Percentiles rank a stretch among this genome's conserved stretches.
These are phyloP conservation scores for Hirsutella thompsonii DNA, from an alignment of 2,329 filamentous ascomycete genomes.

Conservation along the genomic window DNA sequence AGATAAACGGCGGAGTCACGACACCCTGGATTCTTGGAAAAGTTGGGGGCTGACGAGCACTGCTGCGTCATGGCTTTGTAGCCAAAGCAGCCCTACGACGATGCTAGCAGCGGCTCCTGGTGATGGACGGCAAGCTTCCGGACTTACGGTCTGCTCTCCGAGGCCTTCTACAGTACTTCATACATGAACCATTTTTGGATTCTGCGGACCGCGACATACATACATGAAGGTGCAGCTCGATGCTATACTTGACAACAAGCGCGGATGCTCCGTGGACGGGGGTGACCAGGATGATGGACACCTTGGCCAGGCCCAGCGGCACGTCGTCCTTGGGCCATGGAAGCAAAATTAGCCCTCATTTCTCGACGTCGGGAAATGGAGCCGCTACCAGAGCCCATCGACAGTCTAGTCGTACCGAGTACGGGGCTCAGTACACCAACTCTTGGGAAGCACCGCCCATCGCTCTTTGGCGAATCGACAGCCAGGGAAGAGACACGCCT, in stretches of 20 bases:
- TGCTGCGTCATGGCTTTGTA: not conserved
- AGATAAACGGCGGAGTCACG: not conserved
- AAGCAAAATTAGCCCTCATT: slow-evolving; percentile 4
- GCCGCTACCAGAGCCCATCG: not conserved
- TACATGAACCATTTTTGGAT: not conserved
- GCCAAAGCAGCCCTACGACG: not conserved
- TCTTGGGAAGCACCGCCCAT: slow-evolving; percentile 1
- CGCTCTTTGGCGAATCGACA: slow-evolving; percentile 1
- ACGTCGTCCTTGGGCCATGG: not conserved
- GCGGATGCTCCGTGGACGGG: not conserved
- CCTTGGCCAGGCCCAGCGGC: too few species aligned
- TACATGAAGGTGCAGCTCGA: not conserved
- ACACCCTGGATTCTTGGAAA: not conserved
- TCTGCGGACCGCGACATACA: not conserved
- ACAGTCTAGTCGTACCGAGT: not conserved
- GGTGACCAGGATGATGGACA: not conserved
- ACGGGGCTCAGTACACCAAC: not conserved
- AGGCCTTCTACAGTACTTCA: too few species aligned
- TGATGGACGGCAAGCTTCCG: not conserved
- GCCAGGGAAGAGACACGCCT: not conserved
- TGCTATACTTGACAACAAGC: too few species aligned
- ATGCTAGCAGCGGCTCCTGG: not conserved
- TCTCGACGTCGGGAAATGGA: not conserved
- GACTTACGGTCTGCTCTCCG: not conserved
- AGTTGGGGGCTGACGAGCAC: not conserved